Evolutionary conservation across 352 stramenopile genomes (phyloP).

Genomic region (Phytophthora syringae): DNA sequence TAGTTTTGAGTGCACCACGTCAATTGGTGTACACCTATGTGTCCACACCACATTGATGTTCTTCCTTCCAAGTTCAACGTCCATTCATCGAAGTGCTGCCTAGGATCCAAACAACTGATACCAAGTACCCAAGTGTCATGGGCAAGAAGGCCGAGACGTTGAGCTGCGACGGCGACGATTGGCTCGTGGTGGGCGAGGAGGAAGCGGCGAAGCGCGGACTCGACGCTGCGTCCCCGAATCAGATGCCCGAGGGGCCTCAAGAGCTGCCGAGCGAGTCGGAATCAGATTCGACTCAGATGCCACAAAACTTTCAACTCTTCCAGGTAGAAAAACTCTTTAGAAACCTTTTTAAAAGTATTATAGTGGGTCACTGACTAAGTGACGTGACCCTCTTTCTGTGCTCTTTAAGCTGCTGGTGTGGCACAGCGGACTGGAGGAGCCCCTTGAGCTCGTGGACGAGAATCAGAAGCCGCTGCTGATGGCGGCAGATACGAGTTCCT

Average conservation of each 20-base stretch:
- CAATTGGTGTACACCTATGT: constrained; percentile 1
- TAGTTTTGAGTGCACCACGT: not conserved
- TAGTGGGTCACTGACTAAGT: not conserved
- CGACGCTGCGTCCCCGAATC: constrained; percentile 31
- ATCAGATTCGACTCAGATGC: constrained; percentile 22
- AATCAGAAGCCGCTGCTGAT: constrained; percentile 42
- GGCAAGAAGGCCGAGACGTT: constrained; percentile 1
- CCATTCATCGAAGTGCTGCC: constrained; percentile 18
- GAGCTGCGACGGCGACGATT: constrained; percentile 30
- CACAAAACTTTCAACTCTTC: constrained; percentile 1
- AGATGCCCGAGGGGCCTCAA: constrained; percentile 9
- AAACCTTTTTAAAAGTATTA: not conserved
- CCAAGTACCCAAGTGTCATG: constrained; percentile 1
- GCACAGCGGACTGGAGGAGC: constrained; percentile 24
- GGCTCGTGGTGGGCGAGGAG: constrained; percentile 25
- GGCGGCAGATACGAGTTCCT: constrained; percentile 26
- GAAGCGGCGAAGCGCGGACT: not conserved
- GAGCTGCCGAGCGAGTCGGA: not conserved
- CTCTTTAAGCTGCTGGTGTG: constrained; percentile 41
- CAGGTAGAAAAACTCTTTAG: constrained; percentile 9
- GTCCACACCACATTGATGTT: constrained; percentile 15
- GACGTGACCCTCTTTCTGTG: not conserved
- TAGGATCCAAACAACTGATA: too few species aligned
- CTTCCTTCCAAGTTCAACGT: constrained; percentile 24
- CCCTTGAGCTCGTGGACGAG: constrained; percentile 29